Evolutionary conservation across 305 asterid species (phyloP).

Genomic region (Petunia hybrid): DNA sequence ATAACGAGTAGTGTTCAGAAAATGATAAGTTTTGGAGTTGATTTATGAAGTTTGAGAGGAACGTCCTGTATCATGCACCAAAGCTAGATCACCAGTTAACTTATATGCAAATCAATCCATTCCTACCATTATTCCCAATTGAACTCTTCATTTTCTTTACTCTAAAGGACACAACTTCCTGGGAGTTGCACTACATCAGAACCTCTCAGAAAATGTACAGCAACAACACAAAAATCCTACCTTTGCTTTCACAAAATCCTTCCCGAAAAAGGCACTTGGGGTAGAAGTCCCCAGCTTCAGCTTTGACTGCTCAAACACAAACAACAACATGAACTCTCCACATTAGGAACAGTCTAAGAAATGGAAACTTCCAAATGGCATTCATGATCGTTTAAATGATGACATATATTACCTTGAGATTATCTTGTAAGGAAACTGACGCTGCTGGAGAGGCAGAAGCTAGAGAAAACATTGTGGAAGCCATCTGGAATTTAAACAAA

Average conservation of each 20-base stretch:
- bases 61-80: constrained; percentile 17
- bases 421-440: constrained; percentile 38
- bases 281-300: constrained; percentile 39
- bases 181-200: constrained; percentile 1
- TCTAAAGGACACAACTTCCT: neutral
- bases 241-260: constrained; percentile 25
- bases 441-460: constrained; percentile 44
- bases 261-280: constrained; percentile 18
- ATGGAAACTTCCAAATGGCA: constrained; percentile 10
- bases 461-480: constrained; percentile 51
- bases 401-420: constrained; percentile 46
- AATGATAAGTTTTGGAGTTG: constrained; percentile 12
- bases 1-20: neutral
- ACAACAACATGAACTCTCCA: neutral
- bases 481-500: constrained; percentile 42
- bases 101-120: constrained; percentile 9
- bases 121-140: constrained; percentile 20
- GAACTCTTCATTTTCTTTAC: constrained; percentile 1
- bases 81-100: neutral
- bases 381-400: neutral
- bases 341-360: neutral
- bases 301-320: constrained; percentile 47
- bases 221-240: constrained; percentile 13
- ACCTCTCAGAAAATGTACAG: neutral
- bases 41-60: neutral